Base-by-base conservation (phyloP, 306 rosid genomes). In the Sechiopsis laciniata region DNA sequence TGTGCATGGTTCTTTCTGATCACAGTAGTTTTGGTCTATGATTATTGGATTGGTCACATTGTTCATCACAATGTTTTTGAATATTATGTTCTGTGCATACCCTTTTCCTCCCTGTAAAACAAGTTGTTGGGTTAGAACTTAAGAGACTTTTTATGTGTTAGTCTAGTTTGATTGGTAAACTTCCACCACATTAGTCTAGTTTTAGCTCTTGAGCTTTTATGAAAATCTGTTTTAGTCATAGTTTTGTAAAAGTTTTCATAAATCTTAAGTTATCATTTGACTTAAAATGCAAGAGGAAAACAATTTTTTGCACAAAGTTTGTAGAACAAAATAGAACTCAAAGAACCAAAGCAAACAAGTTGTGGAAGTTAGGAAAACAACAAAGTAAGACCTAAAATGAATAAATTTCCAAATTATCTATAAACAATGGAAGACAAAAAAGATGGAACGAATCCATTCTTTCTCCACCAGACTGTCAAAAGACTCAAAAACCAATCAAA, bases 41-140 rank as follows among this genome's bases (percentile, higher is more conserved):
- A 92, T 87, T 69, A 93, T 90, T 42, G 98, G 96, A 77, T 92
- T 87, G 16, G 79, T 79, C 57, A 92, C 96, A 63, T 92, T 92
- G 20, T 22, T 16, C 96, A 92, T 84, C 29, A 13, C 58, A 59
- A 92, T 79, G 48, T 90, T 87, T 73, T 56, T 2, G 67, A 88
- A 92, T 32, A 71, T 42, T 40, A 42, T 42, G 48, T 42, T 42
- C 9, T 42, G 48, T 42, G 48, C 48, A 42, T 8, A 42, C 48
- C 48, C 48, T 42, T 42, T 42, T 42, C 48, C 48, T 42, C 48
- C 48, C 48, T 42, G 48, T 42, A 9, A 42, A 42, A 2, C 12
- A 42, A 42, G 9, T 42, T 42, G 11, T 40, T 40, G 46, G 46
- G 46, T 40, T 32, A 32, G 4, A 32, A 32, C 37, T 32, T 2